Evolutionary conservation across 2,329 filamentous ascomycete species (phyloP).

Genomic region (Davidsoniella australis): DNA sequence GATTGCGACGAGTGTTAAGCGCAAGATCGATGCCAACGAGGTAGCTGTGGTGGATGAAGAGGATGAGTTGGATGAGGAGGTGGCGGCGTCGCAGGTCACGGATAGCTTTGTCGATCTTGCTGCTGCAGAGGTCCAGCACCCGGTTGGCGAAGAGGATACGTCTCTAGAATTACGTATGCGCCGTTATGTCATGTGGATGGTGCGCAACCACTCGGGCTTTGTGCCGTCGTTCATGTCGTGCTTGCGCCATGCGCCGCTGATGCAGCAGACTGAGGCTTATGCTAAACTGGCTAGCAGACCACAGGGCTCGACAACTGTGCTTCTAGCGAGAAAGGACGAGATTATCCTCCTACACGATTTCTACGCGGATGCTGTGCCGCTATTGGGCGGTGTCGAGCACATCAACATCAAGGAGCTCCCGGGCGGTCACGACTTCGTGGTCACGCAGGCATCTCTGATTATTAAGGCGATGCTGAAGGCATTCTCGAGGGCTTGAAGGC

Average conservation of each 20-base stretch:
- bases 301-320: slow-evolving; percentile 29
- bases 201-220: slow-evolving; percentile 38
- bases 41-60: slow-evolving; percentile 5
- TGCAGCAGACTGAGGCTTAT: slow-evolving; percentile 35
- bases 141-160: slow-evolving; percentile 14
- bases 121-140: slow-evolving; percentile 24
- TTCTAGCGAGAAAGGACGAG: slow-evolving; percentile 34
- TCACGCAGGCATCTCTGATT: slow-evolving; percentile 6
- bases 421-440: slow-evolving; percentile 42
- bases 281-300: slow-evolving; percentile 25
- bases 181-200: slow-evolving; percentile 40
- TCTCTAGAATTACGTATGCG: slow-evolving; percentile 31
- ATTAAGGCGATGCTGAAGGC: slow-evolving; percentile 8
- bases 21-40: slow-evolving; percentile 1
- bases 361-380: slow-evolving; percentile 29
- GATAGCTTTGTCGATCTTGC: slow-evolving; percentile 24
- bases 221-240: slow-evolving; percentile 42
- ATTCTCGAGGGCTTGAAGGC: neutral
- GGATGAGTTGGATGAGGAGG: slow-evolving; percentile 5
- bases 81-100: slow-evolving; percentile 10
- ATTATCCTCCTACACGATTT: slow-evolving; percentile 36
- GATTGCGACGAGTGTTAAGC: slow-evolving; percentile 25
- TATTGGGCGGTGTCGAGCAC: slow-evolving; percentile 31
- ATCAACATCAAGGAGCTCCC: slow-evolving; percentile 34
- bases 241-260: slow-evolving; percentile 35